Conservation (phyloP, 2,329 filamentous ascomycete species). For the Onygena corvina region DNA sequence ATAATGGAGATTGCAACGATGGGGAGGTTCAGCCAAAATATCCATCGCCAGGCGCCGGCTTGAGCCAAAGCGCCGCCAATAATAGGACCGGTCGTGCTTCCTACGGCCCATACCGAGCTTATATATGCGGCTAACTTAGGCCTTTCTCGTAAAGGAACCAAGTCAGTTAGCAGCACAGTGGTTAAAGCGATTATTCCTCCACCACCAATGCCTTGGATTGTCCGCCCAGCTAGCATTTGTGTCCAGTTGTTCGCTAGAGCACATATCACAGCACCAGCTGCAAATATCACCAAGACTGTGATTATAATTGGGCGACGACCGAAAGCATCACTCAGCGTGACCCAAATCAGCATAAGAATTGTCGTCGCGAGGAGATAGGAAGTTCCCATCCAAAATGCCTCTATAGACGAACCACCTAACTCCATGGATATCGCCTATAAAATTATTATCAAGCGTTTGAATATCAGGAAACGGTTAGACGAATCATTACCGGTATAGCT, state of each 20-base stretch:
- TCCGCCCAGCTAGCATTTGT: slow-evolving; percentile 34
- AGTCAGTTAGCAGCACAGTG: slow-evolving; percentile 35
- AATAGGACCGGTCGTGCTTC: slow-evolving; percentile 20
- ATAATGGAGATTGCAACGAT: slow-evolving; percentile 39
- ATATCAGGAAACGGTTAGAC: background rate
- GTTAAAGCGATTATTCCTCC: slow-evolving; percentile 33
- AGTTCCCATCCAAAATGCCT: slow-evolving; percentile 54
- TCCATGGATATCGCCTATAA: slow-evolving; percentile 30
- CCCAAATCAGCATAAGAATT: slow-evolving; percentile 38
- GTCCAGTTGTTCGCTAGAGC: slow-evolving; percentile 32
- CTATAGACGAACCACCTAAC: slow-evolving; percentile 38
- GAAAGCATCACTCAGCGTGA: slow-evolving; percentile 44
- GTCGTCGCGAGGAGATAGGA: slow-evolving; percentile 38
- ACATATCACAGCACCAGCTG: slow-evolving; percentile 32
- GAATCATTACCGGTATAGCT: slow-evolving; percentile 32
- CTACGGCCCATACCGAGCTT: slow-evolving; percentile 32
- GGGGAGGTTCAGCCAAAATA: slow-evolving; percentile 53
- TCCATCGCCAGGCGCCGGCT: slow-evolving; percentile 44
- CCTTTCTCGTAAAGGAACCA: slow-evolving; percentile 31
- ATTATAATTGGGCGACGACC: slow-evolving; percentile 34
- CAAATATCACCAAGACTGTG: slow-evolving; percentile 32
- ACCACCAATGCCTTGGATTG: slow-evolving; percentile 35
- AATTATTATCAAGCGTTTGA: background rate
- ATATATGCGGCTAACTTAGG: slow-evolving; percentile 29
- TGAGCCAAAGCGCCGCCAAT: slow-evolving; percentile 16